Base-by-base conservation (phyloP, 169 alveolate species). In the Cryptosporidium bovis region DNA sequence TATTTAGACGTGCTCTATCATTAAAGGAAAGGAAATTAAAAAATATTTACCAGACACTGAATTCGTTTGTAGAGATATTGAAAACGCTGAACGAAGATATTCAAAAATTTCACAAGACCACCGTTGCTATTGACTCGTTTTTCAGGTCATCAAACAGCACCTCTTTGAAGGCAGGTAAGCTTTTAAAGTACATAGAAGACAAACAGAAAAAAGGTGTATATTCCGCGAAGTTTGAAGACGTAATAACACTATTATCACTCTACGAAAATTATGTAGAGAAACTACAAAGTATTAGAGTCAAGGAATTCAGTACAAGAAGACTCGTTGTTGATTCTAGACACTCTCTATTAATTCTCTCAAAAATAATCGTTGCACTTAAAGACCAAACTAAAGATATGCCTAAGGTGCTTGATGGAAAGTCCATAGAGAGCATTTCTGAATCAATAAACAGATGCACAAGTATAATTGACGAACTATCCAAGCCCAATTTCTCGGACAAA, bases 181-280 rank as follows among this genome's bases (percentile, higher is more conserved):
- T 77, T 77, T 62, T 77, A 51, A 56, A 56, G 34, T 60, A 77
- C 64, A 77, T 77, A 20, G 71, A 77, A 40, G 60, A 40, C 64
- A 77, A 77, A 31, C 77, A 77, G 29, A 77, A 77, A 40, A 77
- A 77, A 24, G 87, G 87, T 3, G 51, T 77, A 13, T 77, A 58
- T 60, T 60, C 71, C 13, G 87, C 71, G 4, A 77, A 77, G 27
- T 44, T 77, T 10, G 71, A 77, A 48, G 87, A 77, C 40, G 24
- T 77, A 24, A 40, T 40, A 20, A 62, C 69, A 8, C n/a, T 77
- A 20, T 71, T 77, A 6, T 77, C 71, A 13, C 56, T 77, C 8
- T 77, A 77, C 36, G 71, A 77, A 29, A 40, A 77, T 27, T 77
- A 77, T 77, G 69, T 77, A 18, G 77, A 77, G 27, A 56, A 40